These are phyloP conservation scores for Trichoderma gamsii DNA, from an alignment of 495 filamentous ascomycete genomes.

Conservation along the genomic window DNA sequence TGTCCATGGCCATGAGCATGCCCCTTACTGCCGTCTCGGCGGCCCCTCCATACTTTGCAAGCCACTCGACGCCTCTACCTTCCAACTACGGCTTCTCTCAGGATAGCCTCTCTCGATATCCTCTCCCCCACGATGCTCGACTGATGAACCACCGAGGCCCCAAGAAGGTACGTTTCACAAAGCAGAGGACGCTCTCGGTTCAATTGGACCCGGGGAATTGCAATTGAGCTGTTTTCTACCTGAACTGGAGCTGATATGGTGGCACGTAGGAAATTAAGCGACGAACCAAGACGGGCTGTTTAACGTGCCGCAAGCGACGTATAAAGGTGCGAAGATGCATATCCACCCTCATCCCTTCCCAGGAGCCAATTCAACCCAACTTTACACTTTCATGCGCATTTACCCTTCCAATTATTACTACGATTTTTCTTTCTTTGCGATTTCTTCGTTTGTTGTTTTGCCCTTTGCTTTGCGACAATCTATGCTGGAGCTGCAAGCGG, in stretches of 20 bases:
- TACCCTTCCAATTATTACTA: not conserved
- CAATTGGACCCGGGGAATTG: conserved; percentile 13
- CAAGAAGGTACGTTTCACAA: conserved; percentile 61
- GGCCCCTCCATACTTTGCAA: conserved; percentile 31
- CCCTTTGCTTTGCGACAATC: not conserved
- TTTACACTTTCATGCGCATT: not conserved
- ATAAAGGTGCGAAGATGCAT: conserved; percentile 72
- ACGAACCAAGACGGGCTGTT: conserved; percentile 92
- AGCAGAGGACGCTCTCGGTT: conserved; percentile 5
- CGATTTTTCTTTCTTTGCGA: not conserved
- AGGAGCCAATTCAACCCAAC: not conserved
- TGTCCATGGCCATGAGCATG: conserved; percentile 29
- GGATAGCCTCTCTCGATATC: conserved; percentile 47
- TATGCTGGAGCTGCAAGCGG: not conserved
- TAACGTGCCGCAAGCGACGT: conserved; percentile 92
- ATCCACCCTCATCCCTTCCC: not conserved
- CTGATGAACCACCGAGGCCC: conserved; percentile 71
- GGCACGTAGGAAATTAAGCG: conserved; percentile 79
- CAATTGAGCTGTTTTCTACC: conserved; percentile 23
- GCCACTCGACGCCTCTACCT: conserved; percentile 29
- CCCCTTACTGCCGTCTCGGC: conserved; percentile 20
- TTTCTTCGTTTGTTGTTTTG: not conserved
- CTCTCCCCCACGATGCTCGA: conserved; percentile 54
- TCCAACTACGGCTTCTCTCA: conserved; percentile 43
- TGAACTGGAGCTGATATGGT: conserved; percentile 23